Evolutionary conservation across 306 rosid species (phyloP), one percentile per base, ranked within the genome.

Genomic region (Astragalus glycyphyllos): DNA sequence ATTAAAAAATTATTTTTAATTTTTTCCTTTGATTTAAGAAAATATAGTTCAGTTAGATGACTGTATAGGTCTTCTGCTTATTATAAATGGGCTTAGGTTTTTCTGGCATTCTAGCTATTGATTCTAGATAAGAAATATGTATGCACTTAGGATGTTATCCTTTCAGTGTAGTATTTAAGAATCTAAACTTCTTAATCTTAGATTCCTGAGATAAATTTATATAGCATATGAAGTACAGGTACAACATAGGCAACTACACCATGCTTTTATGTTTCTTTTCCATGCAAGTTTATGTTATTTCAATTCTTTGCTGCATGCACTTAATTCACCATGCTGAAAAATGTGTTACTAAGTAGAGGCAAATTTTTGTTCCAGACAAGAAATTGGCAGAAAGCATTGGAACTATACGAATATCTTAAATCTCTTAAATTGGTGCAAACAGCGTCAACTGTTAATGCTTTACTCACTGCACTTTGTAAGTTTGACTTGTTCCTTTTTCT

Each of bases 381-480:
- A 81, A 83, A 91, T 70, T 94, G 97, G 98, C 84, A 83, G 85
- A 94, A 82, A 78, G 97, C 96, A 55, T 60, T 87, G 85, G 87
- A 83, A 76, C 88, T 94, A 53, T 94, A 87, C 50, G 88, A 87
- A 73, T 75, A 86, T 79, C 96, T 94, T 72, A 94, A 87, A 73
- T 81, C 88, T 64, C 79, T 72, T 64, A 86, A 89, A 58, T 62
- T 82, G 83, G 73, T 68, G 58, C 81, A 42, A 58, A 83, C 90
- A 60, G 97, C 89, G 82, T 86, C 98, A 76, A 88, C 97, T 61
- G 74, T 89, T 76, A 94, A 94, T 80, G 98, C 98, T 75, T 84
- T 89, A 84, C 89, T 94, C 71, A 94, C 95, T 61, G 95, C 98
- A 74, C 83, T 94, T 59, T 94, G 98, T 94, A 86, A 83, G 98